A percentile compares a stretch with the other conserved stretches of the same genome.
These are phyloP conservation scores for Raphanus sativus DNA, from an alignment of 345 rosid genomes.

Conservation along the genomic window DNA sequence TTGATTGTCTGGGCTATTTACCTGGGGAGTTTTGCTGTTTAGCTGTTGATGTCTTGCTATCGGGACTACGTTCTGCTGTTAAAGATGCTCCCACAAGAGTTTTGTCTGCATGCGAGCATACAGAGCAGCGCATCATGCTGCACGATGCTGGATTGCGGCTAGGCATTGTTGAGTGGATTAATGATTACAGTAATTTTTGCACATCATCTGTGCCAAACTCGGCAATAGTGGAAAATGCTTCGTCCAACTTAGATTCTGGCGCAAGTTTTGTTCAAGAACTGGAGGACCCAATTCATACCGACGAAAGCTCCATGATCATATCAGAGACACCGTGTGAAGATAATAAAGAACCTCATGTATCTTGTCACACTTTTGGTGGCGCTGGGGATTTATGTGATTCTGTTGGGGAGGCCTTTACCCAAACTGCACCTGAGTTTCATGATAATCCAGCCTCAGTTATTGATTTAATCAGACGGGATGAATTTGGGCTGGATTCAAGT, in stretches of 20 bases:
- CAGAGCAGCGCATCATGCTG: conserved; percentile 68
- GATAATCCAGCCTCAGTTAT: conserved; percentile 53
- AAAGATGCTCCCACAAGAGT: conserved; percentile 65
- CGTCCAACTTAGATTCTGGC: conserved; percentile 31
- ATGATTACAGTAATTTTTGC: conserved; percentile 57
- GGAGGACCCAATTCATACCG: conserved; percentile 33
- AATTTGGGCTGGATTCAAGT: conserved; percentile 77
- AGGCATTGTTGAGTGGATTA: conserved; percentile 77
- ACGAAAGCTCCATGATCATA: conserved; percentile 23
- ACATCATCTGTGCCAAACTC: conserved; percentile 29
- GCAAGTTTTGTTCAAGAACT: conserved; percentile 28
- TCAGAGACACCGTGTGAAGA: conserved; percentile 28
- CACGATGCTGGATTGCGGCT: conserved; percentile 79
- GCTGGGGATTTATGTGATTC: conserved; percentile 37
- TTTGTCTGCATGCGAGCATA: conserved; percentile 55
- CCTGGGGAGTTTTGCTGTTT: conserved; percentile 76
- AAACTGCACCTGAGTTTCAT: conserved; percentile 35
- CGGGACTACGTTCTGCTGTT: conserved; percentile 60
- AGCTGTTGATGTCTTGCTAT: conserved; percentile 75
- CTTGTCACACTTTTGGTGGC: conserved; percentile 27
- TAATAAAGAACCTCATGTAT: conserved; percentile 33
- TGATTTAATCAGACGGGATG: conserved; percentile 81
- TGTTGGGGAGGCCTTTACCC: conserved; percentile 28
- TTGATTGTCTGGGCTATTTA: conserved; percentile 72
- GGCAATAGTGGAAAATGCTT: conserved; percentile 24